A percentile compares a stretch with the other conserved stretches of the same genome.
phyloP scores from a whole-genome alignment of 2,329 filamentous ascomycete genomes.

The Diaporthe vexans region DNA sequence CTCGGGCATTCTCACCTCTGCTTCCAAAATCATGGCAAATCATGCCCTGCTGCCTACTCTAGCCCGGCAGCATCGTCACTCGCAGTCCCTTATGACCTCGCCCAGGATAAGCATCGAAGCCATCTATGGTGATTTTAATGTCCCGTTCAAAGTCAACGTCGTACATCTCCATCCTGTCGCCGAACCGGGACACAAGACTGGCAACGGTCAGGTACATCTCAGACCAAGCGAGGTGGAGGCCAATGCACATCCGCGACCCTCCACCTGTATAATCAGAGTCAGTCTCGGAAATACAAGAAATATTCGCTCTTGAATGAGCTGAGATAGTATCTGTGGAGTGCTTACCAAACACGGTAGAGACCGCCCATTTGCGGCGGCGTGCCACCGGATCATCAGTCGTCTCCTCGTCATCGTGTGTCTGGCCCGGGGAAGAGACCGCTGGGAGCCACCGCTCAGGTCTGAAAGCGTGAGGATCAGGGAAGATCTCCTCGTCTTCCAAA shows the following conservation, averaged over 20 bases:
- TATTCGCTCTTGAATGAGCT: too few species aligned
- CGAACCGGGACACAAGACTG: conserved; percentile 11
- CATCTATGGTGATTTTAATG: conserved; percentile 13
- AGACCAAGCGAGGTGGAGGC: conserved; percentile 21
- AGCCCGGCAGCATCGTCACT: neutral
- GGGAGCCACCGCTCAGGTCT: conserved; percentile 52
- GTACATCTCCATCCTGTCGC: neutral
- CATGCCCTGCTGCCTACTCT: neutral
- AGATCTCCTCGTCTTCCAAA: conserved; percentile 51
- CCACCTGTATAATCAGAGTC: neutral
- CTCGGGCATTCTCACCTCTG: neutral
- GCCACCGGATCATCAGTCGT: neutral
- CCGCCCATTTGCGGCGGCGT: neutral
- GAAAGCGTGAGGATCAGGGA: conserved; percentile 51
- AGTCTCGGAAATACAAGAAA: neutral
- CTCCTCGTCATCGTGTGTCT: neutral
- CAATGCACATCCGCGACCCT: conserved; percentile 16
- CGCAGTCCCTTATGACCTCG: conserved; percentile 8
- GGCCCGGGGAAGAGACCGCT: too few species aligned
- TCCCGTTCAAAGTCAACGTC: conserved; percentile 18
- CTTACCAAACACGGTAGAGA: neutral
- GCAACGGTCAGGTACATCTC: conserved; percentile 19
- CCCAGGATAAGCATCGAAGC: conserved; percentile 16
- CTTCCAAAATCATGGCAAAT: neutral
- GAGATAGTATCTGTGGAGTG: neutral